A percentile compares a stretch with the other conserved stretches of the same genome.
Evolutionary conservation across 805 yeast species (phyloP).

Genomic region (Torulaspora indica): DNA sequence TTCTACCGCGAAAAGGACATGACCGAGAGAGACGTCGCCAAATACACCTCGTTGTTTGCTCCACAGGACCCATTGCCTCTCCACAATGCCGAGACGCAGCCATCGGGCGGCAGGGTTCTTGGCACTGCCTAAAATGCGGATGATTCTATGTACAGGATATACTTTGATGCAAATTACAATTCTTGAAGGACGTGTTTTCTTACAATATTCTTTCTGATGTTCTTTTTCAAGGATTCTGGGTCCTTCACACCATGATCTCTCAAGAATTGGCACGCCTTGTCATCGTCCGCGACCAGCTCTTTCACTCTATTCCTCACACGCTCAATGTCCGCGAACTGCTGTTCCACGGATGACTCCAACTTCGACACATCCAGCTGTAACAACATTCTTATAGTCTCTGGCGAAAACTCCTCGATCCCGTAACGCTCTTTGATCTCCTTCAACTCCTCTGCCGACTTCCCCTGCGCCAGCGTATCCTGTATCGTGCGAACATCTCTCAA

Average conservation of each 20-base stretch:
- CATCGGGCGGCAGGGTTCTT: constrained; percentile 20
- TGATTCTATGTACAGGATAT: constrained; percentile 11
- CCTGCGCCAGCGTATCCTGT: constrained; percentile 30
- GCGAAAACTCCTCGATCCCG: constrained; percentile 46
- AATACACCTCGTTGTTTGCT: constrained; percentile 31
- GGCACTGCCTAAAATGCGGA: constrained; percentile 13
- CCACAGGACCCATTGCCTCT: constrained; percentile 17
- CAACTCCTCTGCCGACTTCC: constrained; percentile 39
- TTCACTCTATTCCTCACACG: constrained; percentile 37
- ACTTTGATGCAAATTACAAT: constrained; percentile 12
- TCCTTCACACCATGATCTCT: constrained; percentile 37
- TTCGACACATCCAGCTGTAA: constrained; percentile 39
- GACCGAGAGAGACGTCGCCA: constrained; percentile 28
- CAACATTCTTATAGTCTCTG: constrained; percentile 36
- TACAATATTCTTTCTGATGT: constrained; percentile 65
- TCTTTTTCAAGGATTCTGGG: constrained; percentile 42
- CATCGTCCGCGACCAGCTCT: constrained; percentile 36
- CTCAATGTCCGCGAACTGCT: constrained; percentile 34
- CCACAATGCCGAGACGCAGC: constrained; percentile 13
- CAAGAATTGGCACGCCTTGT: constrained; percentile 33
- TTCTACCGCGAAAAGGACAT: constrained; percentile 54
- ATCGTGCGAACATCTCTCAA: constrained; percentile 30
- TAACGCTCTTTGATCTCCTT: constrained; percentile 42
- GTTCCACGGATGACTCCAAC: constrained; percentile 29
- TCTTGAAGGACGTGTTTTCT: constrained; percentile 51